Base-by-base conservation (phyloP, 768 basidiomycete genomes). In the Lactarius tabidus region DNA sequence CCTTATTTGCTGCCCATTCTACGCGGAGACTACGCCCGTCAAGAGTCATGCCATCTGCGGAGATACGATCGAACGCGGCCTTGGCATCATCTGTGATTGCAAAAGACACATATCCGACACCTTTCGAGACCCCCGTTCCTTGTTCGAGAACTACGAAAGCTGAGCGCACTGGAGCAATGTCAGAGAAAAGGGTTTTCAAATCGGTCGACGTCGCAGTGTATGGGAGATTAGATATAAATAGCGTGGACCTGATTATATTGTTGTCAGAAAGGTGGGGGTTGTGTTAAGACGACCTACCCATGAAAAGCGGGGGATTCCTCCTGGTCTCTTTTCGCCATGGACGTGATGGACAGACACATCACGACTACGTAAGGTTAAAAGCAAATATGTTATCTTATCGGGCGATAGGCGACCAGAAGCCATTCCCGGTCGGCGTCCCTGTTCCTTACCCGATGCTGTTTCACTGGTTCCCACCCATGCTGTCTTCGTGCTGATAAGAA, bases 21-120 rank as follows among this genome's bases (percentile, higher is more conserved):
- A 91, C 84, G 41, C 93, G 79, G 57, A 97, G 74, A 67, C 78
- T 84, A 64, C 95, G 80, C 15, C 86, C 87, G 28, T 85, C 85
- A 26, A 92, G 78, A 10, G 74, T 75, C 45, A 96, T 81, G 1
- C 86, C 86, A 51, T 90, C 84, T 64, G 83, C 80, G 38, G 82
- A 78, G 58, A 91, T 81, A 52, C 84, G 83, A 57, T 85, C 82
- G 61, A 87, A 85, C 3, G 89, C 89, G 39, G 80, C 74, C 71
- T 92, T 84, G 8, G 95, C 96, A 75, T 98, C 97, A 71, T 97
- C 92, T 62, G 83, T 85, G 62, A 93, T 80, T 0, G 94, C 86
- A 75, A 96, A 98, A 0, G 93, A 89, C 67, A 98, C 93, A 73
- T 97, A 98, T 66, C 97, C 97, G 26, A 98, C 95, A 68, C 96